Conservation (phyloP, 208 protist species). For the Trypanosoma mega region DNA sequence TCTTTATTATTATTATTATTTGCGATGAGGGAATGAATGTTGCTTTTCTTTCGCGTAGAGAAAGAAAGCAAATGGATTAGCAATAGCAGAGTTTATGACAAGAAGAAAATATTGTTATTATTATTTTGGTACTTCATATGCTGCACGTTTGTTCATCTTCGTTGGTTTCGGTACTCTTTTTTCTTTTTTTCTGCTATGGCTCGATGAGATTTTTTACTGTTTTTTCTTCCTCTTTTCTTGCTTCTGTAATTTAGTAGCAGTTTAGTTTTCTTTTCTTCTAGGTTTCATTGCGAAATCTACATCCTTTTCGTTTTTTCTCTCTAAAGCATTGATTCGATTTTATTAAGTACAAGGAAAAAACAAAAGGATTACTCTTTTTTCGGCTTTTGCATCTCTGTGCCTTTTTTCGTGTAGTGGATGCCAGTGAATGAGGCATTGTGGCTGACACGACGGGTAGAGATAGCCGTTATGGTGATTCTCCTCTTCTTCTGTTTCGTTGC, state of each 20-base stretch:
- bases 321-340: too few relatives aligned
- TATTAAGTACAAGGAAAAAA: too few relatives aligned
- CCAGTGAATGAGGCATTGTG: conserved; percentile 34
- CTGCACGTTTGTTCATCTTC: not conserved
- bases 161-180: too few relatives aligned
- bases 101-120: not conserved
- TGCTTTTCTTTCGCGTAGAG: not conserved
- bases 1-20: not conserved
- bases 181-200: not conserved
- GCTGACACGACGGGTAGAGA: conserved; percentile 31
- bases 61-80: too few relatives aligned
- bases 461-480: conserved; percentile 27
- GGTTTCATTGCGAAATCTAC: too few relatives aligned
- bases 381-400: not conserved
- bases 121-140: not conserved
- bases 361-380: not conserved
- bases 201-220: not conserved
- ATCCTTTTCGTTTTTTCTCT: not conserved
- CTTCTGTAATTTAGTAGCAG: not conserved
- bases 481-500: conserved; percentile 36
- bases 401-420: conserved; percentile 13
- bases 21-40: not conserved
- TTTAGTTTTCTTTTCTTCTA: conserved; percentile 15
- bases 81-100: too few relatives aligned
- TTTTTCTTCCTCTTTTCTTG: conserved; percentile 14